A percentile compares a stretch with the other conserved stretches of the same genome.
These are phyloP conservation scores for Arthrinium phaeospermum DNA, from an alignment of 2,329 filamentous ascomycete genomes.

Conservation along the genomic window DNA sequence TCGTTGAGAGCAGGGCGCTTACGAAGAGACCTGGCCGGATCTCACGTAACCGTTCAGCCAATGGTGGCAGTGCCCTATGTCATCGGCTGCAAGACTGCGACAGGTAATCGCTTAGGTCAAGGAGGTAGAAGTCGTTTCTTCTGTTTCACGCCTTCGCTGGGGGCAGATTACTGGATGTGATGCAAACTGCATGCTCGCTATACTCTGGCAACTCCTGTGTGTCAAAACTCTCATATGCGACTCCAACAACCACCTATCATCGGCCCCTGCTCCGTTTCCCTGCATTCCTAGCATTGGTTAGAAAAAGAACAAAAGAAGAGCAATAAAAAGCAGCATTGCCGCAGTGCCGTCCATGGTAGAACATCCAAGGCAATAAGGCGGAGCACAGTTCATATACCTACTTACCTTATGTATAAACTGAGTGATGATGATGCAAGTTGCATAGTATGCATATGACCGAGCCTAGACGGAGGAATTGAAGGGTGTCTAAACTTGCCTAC, in stretches of 20 bases:
- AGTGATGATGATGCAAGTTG: too few species aligned
- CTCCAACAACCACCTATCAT: background rate
- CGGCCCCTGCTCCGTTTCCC: background rate
- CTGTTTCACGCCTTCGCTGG: slow-evolving; percentile 17
- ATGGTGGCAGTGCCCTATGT: slow-evolving; percentile 23
- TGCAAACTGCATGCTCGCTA: background rate
- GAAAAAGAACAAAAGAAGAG: background rate
- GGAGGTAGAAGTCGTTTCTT: background rate
- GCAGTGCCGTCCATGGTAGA: background rate
- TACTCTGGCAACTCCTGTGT: slow-evolving; percentile 8
- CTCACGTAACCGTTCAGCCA: slow-evolving; percentile 22
- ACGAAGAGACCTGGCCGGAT: slow-evolving; percentile 6
- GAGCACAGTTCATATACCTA: background rate
- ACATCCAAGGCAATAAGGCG: background rate
- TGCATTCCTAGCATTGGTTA: background rate
- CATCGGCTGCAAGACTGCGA: slow-evolving; percentile 4
- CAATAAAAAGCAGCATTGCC: background rate
- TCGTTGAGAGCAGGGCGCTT: slow-evolving; percentile 6
- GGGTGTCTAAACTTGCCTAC: too few species aligned
- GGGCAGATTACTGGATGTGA: slow-evolving; percentile 22
- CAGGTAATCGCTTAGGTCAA: background rate
- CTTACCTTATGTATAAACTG: too few species aligned
- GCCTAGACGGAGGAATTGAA: too few species aligned
- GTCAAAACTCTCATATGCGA: background rate
- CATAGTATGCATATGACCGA: too few species aligned